phyloP scores from a whole-genome alignment of 495 filamentous ascomycete genomes.

The Penicillium pulvis region DNA sequence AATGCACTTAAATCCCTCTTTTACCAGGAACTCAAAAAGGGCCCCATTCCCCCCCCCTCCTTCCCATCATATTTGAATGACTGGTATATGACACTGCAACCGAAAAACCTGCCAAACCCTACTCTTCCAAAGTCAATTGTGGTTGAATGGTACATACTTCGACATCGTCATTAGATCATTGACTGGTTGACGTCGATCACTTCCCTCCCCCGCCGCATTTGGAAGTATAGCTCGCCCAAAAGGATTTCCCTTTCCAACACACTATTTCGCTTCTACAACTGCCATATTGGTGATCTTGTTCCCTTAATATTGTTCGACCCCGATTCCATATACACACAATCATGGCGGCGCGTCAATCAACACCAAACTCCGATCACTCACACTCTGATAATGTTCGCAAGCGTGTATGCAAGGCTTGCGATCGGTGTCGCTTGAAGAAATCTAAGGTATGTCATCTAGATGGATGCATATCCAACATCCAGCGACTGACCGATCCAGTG shows the following conservation, averaged over 20 bases:
- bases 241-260: conserved; percentile 8
- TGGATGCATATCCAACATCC: background rate
- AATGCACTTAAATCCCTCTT: conserved; percentile 15
- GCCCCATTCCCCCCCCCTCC: conserved; percentile 8
- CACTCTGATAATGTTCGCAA: conserved; percentile 55
- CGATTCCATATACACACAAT: conserved; percentile 15
- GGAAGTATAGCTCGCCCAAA: conserved; percentile 28
- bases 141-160: conserved; percentile 8
- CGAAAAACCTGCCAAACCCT: conserved; percentile 4
- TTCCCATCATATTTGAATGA: conserved; percentile 10
- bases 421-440: conserved; percentile 65
- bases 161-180: conserved; percentile 37
- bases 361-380: conserved; percentile 46
- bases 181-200: conserved; percentile 36
- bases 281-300: no score
- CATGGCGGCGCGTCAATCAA: conserved; percentile 51
- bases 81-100: conserved; percentile 23
- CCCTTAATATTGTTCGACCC: background rate
- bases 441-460: conserved; percentile 54
- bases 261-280: background rate
- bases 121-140: conserved; percentile 23
- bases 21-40: conserved; percentile 14
- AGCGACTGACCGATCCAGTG: conserved; percentile 47
- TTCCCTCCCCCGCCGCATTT: conserved; percentile 17
- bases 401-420: conserved; percentile 64